Evolutionary conservation across 2,329 filamentous ascomycete species (phyloP).

Genomic region (Thermoascus crustaceus): DNA sequence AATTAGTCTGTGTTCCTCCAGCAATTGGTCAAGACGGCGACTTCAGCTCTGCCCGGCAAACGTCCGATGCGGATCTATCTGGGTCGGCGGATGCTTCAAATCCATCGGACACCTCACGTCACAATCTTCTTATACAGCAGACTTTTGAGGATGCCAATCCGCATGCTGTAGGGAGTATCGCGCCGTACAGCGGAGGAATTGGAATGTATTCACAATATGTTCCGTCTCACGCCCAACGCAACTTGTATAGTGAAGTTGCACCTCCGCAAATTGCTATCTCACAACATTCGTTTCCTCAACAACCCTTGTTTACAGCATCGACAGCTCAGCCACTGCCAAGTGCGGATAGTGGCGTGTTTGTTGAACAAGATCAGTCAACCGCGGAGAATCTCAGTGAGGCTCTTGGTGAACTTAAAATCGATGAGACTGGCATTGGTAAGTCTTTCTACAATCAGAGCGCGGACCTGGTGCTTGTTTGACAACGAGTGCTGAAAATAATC

Average conservation of each 20-base stretch:
- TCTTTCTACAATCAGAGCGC: constrained; percentile 2
- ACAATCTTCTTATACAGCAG: constrained; percentile 48
- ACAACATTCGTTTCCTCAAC: constrained; percentile 21
- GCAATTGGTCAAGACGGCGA: constrained; percentile 66
- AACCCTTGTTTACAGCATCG: constrained; percentile 18
- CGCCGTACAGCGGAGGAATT: constrained; percentile 37
- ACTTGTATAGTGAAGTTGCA: constrained; percentile 24
- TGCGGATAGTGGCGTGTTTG: constrained; percentile 42
- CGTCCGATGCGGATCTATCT: constrained; percentile 17
- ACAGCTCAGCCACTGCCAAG: constrained; percentile 20
- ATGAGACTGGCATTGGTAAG: constrained; percentile 77
- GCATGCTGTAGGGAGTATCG: constrained; percentile 38
- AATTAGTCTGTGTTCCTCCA: constrained; percentile 86
- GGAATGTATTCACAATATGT: constrained; percentile 35
- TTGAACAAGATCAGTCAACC: constrained; percentile 56
- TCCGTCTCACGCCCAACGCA: constrained; percentile 18
- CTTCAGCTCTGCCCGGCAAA: constrained; percentile 19
- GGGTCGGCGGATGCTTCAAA: constrained; percentile 21
- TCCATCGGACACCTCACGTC: constrained; percentile 40
- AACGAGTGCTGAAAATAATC: constrained; percentile 7
- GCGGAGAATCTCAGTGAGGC: constrained; percentile 69
- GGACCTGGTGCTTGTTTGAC: constrained; percentile 4
- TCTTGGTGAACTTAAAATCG: constrained; percentile 77
- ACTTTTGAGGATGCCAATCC: constrained; percentile 39
- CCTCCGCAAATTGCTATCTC: constrained; percentile 24